Evolutionary conservation across 1,284 basidiomycete species (phyloP).

Genomic region (Inonotus obliquus): DNA sequence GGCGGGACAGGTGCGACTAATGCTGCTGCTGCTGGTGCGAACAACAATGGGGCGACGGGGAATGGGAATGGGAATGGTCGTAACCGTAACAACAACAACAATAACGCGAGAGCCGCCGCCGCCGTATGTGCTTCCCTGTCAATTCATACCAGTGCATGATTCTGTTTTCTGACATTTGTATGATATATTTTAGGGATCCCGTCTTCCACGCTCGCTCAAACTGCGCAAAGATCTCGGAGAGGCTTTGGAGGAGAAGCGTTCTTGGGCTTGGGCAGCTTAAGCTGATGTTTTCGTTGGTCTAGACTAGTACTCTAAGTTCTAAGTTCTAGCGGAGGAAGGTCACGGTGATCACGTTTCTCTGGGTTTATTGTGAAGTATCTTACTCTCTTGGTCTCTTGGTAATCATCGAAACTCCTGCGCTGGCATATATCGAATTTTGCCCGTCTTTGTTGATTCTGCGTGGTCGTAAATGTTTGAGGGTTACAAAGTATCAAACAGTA

Average conservation of each 20-base stretch:
- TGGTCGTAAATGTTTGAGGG: no score
- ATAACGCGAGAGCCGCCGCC: not conserved
- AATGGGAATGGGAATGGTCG: not conserved
- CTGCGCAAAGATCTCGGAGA: conserved; percentile 12
- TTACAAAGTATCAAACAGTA: no score
- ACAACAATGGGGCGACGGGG: not conserved
- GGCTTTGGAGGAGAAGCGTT: conserved; percentile 2
- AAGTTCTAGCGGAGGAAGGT: no score
- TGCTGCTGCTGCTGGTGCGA: not conserved
- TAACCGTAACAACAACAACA: not conserved
- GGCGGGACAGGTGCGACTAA: not conserved
- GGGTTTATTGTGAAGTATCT: not conserved
- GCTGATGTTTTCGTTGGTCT: not conserved
- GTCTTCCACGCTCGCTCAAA: conserved; percentile 12
- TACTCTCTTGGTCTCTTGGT: not conserved
- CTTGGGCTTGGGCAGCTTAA: conserved; percentile 14
- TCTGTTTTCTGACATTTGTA: not conserved
- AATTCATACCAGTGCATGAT: not conserved
- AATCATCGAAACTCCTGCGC: not conserved
- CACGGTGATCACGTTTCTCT: no score
- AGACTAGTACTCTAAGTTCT: not conserved
- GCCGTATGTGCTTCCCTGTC: conserved; percentile 2
- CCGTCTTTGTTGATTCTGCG: no score
- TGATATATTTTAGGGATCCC: not conserved
- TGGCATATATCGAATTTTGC: no score